phyloP scores from a whole-genome alignment of 352 stramenopile genomes.

The Plasmopara muralis region DNA sequence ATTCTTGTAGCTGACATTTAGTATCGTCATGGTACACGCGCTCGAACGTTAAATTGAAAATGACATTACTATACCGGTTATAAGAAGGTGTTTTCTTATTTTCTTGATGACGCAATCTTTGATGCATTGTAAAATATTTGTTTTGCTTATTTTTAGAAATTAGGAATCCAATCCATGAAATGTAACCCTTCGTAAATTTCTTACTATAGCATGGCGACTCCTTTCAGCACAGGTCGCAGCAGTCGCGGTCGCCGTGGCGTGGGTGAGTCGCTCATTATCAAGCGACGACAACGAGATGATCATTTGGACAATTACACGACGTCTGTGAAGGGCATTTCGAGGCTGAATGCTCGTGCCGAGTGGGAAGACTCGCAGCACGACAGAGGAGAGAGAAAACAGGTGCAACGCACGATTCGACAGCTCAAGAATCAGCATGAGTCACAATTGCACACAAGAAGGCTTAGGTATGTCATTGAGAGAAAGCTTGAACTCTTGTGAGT shows the following conservation, averaged over 20 bases:
- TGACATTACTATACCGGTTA: conserved; percentile 1
- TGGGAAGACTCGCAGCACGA: conserved; percentile 62
- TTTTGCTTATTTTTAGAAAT: too few relatives aligned
- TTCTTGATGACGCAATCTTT: conserved; percentile 1
- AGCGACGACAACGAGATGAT: conserved; percentile 63
- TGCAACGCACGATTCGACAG: conserved; percentile 34
- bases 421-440: conserved; percentile 77
- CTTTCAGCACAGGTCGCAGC: conserved; percentile 5
- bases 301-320: conserved; percentile 45
- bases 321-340: conserved; percentile 41
- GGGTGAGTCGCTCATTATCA: conserved; percentile 66
- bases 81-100: background rate
- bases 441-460: conserved; percentile 49
- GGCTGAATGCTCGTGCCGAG: conserved; percentile 53
- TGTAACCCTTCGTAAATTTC: conserved; percentile 3
- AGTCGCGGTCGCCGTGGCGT: conserved; percentile 37
- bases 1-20: conserved; percentile 47
- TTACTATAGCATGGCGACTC: conserved; percentile 11
- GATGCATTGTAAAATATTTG: too few relatives aligned
- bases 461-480: conserved; percentile 22
- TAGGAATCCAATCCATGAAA: too few relatives aligned
- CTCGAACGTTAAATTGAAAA: conserved; percentile 18
- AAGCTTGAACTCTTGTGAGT: too few relatives aligned
- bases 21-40: conserved; percentile 20
- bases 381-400: conserved; percentile 42